These are phyloP conservation scores for Desmodesmus armatus DNA, from an alignment of 139 green algal genomes.

Conservation along the genomic window DNA sequence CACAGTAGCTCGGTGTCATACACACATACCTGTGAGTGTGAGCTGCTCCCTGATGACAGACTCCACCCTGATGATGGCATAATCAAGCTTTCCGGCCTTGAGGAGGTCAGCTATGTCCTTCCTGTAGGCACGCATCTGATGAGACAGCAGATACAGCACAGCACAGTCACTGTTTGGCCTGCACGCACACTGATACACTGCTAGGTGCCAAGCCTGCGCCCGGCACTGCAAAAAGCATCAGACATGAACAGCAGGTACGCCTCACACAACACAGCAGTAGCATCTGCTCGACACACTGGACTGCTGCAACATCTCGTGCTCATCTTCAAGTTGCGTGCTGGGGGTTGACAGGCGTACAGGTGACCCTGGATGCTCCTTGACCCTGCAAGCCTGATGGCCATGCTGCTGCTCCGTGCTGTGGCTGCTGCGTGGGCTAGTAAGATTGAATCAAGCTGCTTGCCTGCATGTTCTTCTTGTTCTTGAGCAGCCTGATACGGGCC, in stretches of 20 bases:
- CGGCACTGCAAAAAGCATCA: not conserved
- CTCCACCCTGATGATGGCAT: conserved; percentile 90
- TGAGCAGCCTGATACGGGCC: conserved; percentile 79
- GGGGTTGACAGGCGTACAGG: not conserved
- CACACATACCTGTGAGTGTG: conserved; percentile 50
- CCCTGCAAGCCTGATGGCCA: not conserved
- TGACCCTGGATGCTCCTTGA: not conserved
- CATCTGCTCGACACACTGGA: not conserved
- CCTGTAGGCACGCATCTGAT: conserved; percentile 73
- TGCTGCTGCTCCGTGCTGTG: not conserved
- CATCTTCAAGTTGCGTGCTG: not conserved
- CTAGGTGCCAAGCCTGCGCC: too few species aligned
- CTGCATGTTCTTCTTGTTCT: conserved; percentile 79
- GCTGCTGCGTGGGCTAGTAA: not conserved
- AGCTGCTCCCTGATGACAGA: conserved; percentile 85
- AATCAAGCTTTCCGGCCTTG: conserved; percentile 75
- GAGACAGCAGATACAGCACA: not conserved
- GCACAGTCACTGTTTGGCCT: too few species aligned
- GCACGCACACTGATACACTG: too few species aligned
- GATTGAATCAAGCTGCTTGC: not conserved
- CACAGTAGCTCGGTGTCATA: too few species aligned
- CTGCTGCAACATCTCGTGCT: not conserved
- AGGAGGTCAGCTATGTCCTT: conserved; percentile 86
- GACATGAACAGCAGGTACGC: not conserved
- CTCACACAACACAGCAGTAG: not conserved